Percentiles rank a stretch among this genome's conserved stretches.
These are phyloP conservation scores for Hanseniaspora nectarophila DNA, from an alignment of 805 yeast genomes.

Conservation along the genomic window DNA sequence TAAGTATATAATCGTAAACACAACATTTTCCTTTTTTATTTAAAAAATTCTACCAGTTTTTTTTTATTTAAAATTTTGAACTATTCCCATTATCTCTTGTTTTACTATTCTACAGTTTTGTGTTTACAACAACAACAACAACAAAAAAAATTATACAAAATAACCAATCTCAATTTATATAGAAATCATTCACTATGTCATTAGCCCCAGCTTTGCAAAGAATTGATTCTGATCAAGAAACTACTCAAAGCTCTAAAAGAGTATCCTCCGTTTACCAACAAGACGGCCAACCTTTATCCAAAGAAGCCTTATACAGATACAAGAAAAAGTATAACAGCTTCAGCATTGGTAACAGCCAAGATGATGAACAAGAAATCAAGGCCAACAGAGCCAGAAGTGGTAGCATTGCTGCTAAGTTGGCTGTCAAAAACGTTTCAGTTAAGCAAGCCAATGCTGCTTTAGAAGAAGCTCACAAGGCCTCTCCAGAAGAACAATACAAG, in stretches of 20 bases:
- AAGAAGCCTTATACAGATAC: constrained; percentile 65
- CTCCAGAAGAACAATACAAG: constrained; percentile 38
- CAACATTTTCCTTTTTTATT: too few species aligned
- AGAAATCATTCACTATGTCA: constrained; percentile 25
- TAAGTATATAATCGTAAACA: too few species aligned
- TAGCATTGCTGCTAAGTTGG: constrained; percentile 66
- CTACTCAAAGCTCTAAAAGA: constrained; percentile 1
- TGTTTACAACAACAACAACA: not conserved
- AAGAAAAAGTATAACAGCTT: constrained; percentile 57
- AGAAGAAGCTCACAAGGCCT: not conserved
- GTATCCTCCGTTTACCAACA: constrained; percentile 40
- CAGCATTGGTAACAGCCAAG: constrained; percentile 29
- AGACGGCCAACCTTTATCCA: constrained; percentile 58
- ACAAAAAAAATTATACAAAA: not conserved
- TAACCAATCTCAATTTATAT: not conserved
- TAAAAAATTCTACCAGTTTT: not conserved
- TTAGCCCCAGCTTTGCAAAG: constrained; percentile 22
- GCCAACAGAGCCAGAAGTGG: constrained; percentile 45
- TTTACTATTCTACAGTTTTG: too few species aligned
- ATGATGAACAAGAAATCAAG: constrained; percentile 26
- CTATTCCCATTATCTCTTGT: too few species aligned
- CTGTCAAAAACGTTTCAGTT: constrained; percentile 50
- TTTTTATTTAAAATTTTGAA: not conserved
- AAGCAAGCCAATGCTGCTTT: not conserved
- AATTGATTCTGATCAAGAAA: not conserved